phyloP scores from a whole-genome alignment of 805 yeast genomes.

The Candida peoriensis region DNA sequence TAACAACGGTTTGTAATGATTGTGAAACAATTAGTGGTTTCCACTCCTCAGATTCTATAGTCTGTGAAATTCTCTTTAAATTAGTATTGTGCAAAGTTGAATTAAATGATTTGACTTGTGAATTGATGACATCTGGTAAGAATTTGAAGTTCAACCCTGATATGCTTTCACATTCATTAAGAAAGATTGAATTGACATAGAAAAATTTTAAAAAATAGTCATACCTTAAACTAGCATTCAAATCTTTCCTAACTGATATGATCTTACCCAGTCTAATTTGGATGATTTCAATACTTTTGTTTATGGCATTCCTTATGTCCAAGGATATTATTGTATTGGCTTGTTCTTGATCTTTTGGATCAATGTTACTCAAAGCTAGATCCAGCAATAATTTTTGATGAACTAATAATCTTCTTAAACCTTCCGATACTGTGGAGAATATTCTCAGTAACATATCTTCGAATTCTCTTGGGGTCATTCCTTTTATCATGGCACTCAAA shows the following conservation, averaged over 20 bases:
- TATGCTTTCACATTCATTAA: slow-evolving; percentile 78
- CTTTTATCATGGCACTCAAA: slow-evolving; percentile 43
- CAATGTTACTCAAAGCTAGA: slow-evolving; percentile 45
- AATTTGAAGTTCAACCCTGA: slow-evolving; percentile 57
- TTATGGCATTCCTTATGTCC: slow-evolving; percentile 63
- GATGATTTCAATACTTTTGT: slow-evolving; percentile 61
- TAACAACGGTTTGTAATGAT: slow-evolving; percentile 43
- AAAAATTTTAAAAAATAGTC: slow-evolving; percentile 65
- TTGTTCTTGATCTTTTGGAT: slow-evolving; percentile 28
- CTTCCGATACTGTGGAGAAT: slow-evolving; percentile 62
- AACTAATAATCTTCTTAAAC: slow-evolving; percentile 63
- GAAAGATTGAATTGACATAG: slow-evolving; percentile 60
- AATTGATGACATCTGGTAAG: slow-evolving; percentile 62
- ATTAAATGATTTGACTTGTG: slow-evolving; percentile 59
- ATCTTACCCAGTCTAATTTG: slow-evolving; percentile 77
- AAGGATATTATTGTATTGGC: slow-evolving; percentile 45
- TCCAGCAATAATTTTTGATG: slow-evolving; percentile 81
- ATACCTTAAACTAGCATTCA: slow-evolving; percentile 51
- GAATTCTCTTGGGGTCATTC: slow-evolving; percentile 70
- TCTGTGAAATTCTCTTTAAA: slow-evolving; percentile 38
- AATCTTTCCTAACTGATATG: slow-evolving; percentile 69
- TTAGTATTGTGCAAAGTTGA: slow-evolving; percentile 49
- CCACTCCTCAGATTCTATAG: slow-evolving; percentile 74
- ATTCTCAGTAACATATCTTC: slow-evolving; percentile 61
- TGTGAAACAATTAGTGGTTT: slow-evolving; percentile 57